phyloP scores from a whole-genome alignment of 352 stramenopile genomes.

The Phytopythium vexans region DNA sequence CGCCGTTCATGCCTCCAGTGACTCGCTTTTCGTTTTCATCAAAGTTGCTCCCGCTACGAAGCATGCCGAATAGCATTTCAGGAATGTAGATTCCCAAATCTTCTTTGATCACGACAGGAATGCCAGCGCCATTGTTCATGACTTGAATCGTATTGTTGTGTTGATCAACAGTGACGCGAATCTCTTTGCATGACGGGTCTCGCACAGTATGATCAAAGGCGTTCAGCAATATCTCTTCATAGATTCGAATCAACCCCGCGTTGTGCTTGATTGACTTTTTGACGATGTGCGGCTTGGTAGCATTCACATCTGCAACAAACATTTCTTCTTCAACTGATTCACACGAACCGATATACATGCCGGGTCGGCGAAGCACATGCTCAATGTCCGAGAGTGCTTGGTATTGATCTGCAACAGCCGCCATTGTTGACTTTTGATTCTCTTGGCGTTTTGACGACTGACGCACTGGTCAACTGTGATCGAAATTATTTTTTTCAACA shows the following conservation, averaged over 20 bases:
- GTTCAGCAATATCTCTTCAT: slow-evolving; percentile 3
- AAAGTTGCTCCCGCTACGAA: neutral
- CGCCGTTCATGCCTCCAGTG: neutral
- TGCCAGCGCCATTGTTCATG: slow-evolving; percentile 3
- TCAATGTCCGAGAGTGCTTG: too few relatives aligned
- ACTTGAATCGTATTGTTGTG: neutral
- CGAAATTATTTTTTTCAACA: too few relatives aligned
- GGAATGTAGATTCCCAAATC: neutral
- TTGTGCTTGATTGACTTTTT: too few relatives aligned
- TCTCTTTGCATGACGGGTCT: neutral
- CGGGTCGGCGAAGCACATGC: too few relatives aligned
- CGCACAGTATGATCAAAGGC: slow-evolving; percentile 1
- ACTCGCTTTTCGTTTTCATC: slow-evolving; percentile 1
- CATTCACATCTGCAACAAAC: too few relatives aligned
- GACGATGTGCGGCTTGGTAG: too few relatives aligned
- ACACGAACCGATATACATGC: too few relatives aligned
- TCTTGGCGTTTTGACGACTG: too few relatives aligned
- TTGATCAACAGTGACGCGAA: neutral
- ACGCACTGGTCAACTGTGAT: too few relatives aligned
- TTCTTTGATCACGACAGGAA: slow-evolving; percentile 1
- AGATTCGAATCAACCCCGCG: neutral
- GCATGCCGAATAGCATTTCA: slow-evolving; percentile 3
- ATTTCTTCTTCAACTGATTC: too few relatives aligned
- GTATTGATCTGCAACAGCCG: too few relatives aligned
- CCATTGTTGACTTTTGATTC: too few relatives aligned